These are phyloP conservation scores for Zoysia matrella DNA, from an alignment of 202 grass and related monocot genomes.

Conservation along the genomic window DNA sequence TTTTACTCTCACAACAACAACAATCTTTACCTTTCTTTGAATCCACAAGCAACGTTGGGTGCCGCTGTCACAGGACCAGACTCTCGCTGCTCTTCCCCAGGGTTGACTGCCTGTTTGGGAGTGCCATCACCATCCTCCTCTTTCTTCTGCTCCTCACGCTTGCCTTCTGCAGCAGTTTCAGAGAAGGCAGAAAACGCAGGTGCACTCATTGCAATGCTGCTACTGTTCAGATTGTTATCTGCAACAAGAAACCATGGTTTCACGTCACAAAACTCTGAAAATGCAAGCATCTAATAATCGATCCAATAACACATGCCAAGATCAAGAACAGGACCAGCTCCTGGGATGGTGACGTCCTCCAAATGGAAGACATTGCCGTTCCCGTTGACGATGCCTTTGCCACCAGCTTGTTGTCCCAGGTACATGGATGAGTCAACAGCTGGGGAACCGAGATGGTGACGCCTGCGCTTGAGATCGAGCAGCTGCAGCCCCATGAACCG, in stretches of 20 bases:
- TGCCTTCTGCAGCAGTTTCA: conserved; percentile 39
- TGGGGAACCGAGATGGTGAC: conserved; percentile 31
- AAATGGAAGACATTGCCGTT: background rate
- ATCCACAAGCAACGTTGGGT: conserved; percentile 52
- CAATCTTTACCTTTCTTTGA: conserved; percentile 67
- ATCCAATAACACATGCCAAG: conserved; percentile 11
- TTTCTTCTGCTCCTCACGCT: conserved; percentile 35
- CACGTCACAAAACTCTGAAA: background rate
- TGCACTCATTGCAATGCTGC: conserved; percentile 8
- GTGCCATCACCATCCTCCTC: conserved; percentile 23
- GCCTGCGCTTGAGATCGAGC: conserved; percentile 58
- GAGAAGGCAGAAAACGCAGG: conserved; percentile 7
- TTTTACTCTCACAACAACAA: conserved; percentile 27
- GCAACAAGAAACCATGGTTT: conserved; percentile 40
- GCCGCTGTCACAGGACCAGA: conserved; percentile 38
- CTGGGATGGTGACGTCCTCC: conserved; percentile 46
- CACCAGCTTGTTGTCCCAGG: conserved; percentile 10
- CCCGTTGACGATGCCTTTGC: background rate
- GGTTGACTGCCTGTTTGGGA: conserved; percentile 52
- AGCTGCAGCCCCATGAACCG: conserved; percentile 71
- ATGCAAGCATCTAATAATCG: background rate
- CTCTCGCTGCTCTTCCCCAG: conserved; percentile 55
- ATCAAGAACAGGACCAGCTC: conserved; percentile 31
- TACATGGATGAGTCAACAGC: background rate
- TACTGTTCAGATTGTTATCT: conserved; percentile 54